Base-by-base conservation (phyloP, 768 basidiomycete species). In the Hysterangium stoloniferum region DNA sequence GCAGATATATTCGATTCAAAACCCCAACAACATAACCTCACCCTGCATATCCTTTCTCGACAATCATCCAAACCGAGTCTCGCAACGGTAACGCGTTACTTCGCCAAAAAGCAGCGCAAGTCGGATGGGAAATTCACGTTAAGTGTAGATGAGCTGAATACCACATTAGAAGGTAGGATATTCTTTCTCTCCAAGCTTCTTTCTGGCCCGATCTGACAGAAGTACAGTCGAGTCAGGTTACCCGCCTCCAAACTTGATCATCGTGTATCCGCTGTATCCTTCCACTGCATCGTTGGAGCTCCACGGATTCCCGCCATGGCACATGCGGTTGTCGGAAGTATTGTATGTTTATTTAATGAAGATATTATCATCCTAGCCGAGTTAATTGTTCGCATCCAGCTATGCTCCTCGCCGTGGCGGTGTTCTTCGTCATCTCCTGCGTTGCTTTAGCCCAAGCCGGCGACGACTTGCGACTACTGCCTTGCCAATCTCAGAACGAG, bases 301-400 rank as follows among this genome's bases (percentile, higher is more conserved):
- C 19, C 68, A 83, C 56, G 84, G 82, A 4, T 89, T 84, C 58
- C 88, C 88, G 15, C 88, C 88, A 13, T 91, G 88, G 87, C 88
- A 91, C 58, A 77, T 81, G n/a, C 71, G 82, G 49, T 66, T 91
- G 35, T 86, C 85, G 38, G 88, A 91, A 63, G 80, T 91, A 54
- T 74, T 80, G 88, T 89, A 61, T 66, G 84, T 66, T 40, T 20
- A 29, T 42, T 25, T 11, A 15, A 36, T 5, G 27, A 51, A n/a
- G n/a, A n/a, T 37, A 17, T 38, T 33, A 29, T 37, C 31, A 29
- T 25, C 33, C 35, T 13, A 32, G 44, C 36, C 45, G 20, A 9
- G 38, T 45, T 4, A 28, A 24, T 17, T 40, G 27, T 35, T 27
- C 29, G 22, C 13, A 29, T 38, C 12, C 25, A 34, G 47, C 45